Base-by-base conservation (phyloP, 1,284 basidiomycete genomes). In the Papiliotrema nemorosa region DNA sequence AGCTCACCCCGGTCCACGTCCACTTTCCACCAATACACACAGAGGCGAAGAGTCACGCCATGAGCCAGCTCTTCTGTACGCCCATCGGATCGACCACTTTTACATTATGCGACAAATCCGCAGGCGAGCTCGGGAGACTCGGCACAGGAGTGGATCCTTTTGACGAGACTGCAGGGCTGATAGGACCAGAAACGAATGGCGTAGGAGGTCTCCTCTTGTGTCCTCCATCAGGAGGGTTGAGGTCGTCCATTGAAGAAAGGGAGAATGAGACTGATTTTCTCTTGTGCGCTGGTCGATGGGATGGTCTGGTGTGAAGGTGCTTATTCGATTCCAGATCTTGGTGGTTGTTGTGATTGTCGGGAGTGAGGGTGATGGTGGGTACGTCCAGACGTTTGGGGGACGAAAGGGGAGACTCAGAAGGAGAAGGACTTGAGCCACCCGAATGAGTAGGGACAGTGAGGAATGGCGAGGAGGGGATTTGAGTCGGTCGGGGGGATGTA, bases 221-320 rank as follows among this genome's bases (percentile, higher is more conserved):
- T 25, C 44, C 34, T 29, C 18, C 9, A 7, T 38, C 36, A 13
- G 27, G 25, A 18, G 24, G 27, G 6, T 50, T 33, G 26, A 67
- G 31, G 16, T 66, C 64, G 26, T 62, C 54, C 39, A 68, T 55
- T 1, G 64, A 63, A 0, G 59, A 61, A 6, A 66, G 40, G 21
- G 62, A 64, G 58, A 67, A 67, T 21, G 59, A 60, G 18, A 67
- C 65, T 14, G 57, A 58, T 49, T 67, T 67, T 24, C 57, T 53
- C 38, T 63, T 60, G 44, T 64, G 62, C 26, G 26, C n/a, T 24
- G 47, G 40, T 14, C 49, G 34, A 6, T 33, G 36, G 29, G 18
- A 25, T n/a, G 46, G 40, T 12, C 10, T 44, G 33, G n/a, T n/a
- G n/a, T n/a, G n/a, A n/a, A n/a, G n/a, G n/a, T n/a, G n/a, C n/a